Evolutionary conservation across 106 monocot genomes (phyloP), one percentile per base, ranked within the genome.

Genomic region (Vanilla planifolia): DNA sequence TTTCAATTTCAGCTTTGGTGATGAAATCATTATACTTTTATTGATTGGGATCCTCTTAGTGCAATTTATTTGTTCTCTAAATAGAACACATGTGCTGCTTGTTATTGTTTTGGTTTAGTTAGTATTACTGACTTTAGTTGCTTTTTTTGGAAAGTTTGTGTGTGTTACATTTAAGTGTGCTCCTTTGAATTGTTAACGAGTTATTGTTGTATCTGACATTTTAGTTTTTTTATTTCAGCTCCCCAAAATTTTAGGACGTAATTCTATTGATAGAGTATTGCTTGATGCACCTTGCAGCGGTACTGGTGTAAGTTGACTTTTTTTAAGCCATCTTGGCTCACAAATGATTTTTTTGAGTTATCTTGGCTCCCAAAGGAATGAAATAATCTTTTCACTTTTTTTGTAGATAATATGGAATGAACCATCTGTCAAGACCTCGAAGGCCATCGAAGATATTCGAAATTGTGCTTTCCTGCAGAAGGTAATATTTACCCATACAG

Each of bases 241-340:
- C 39, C 81, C 95, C 3, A 90, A 78, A 60, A 71, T 96, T 62
- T 61, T 90, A 62, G 95, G 95, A 7, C 24, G 52, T 22, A 86
- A 98, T 61, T 87, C 87, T 60, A 74, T 85, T 76, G 96, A 98
- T 84, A 84, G 96, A 75, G 96, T 92, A 45, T 75, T 98, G 69
- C 61, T 98, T 67, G 96, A 98, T 84, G 96, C 96, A 4, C 96
- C 96, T 34, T 98, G 96, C 71, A 98, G 81, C 50, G 96, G 96
- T n/a, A 91, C 84, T 62, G 96, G 96, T 71, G 96, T 98, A 53
- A 74, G 84, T 66, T 61, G n/a, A 34, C 34, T 21, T 44, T 16
- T 34, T 43, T 6, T 14, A 25, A 11, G 32, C 32, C 3, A 24
- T 67, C 4, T 19, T 65, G 17, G 39, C 27, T 66, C 32, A 11